Conservation (phyloP, 2,329 filamentous ascomycete species). For the Fusarium bulbicola region DNA sequence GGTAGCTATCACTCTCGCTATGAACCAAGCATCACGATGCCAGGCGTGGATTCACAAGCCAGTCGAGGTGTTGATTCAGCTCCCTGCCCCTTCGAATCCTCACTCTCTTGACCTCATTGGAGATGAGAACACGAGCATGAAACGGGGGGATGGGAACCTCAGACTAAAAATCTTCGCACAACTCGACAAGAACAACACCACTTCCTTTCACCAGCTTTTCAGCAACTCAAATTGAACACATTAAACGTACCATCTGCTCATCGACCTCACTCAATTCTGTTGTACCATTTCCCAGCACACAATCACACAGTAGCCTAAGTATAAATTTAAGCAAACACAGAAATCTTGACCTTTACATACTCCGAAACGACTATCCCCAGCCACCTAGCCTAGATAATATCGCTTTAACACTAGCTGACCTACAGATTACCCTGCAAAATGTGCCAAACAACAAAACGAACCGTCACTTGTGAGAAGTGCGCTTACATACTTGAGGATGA, state of each 20-base stretch:
- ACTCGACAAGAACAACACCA: too few relatives aligned
- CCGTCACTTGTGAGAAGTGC: neutral
- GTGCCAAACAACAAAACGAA: neutral
- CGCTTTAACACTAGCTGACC: rapidly evolving
- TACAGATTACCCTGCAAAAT: rapidly evolving
- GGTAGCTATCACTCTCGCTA: rapidly evolving
- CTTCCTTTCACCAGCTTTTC: too few relatives aligned
- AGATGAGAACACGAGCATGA: rapidly evolving
- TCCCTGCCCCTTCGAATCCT: rapidly evolving
- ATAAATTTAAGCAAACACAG: too few relatives aligned
- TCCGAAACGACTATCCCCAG: rapidly evolving
- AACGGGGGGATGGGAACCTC: rapidly evolving
- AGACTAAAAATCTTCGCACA: too few relatives aligned
- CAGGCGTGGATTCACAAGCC: rapidly evolving
- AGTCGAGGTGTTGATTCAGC: neutral
- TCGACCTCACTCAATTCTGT: rapidly evolving
- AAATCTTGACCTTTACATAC: too few relatives aligned
- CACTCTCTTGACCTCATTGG: rapidly evolving
- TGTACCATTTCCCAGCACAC: too few relatives aligned
- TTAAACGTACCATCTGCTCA: rapidly evolving
- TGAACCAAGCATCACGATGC: neutral
- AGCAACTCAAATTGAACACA: too few relatives aligned
- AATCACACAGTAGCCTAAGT: too few relatives aligned
- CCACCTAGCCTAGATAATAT: too few relatives aligned
- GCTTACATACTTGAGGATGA: neutral